Percentiles rank a stretch among this genome's conserved stretches.
phyloP scores from a whole-genome alignment of 768 basidiomycete species.

The Bullera alba region DNA sequence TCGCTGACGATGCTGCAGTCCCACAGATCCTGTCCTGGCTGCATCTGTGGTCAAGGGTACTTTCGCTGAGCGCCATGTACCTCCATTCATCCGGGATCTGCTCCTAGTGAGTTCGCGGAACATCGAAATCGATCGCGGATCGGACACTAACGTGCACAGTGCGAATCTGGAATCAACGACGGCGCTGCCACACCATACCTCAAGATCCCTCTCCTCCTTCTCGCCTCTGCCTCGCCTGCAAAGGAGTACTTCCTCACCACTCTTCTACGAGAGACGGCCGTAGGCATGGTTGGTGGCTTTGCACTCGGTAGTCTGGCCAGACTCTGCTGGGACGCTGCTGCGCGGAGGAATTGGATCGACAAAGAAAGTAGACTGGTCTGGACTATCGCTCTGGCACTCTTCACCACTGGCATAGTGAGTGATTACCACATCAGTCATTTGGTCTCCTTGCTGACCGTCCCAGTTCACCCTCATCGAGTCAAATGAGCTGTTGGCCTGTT shows the following conservation, averaged over 20 bases:
- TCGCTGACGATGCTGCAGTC: slow-evolving; percentile 2
- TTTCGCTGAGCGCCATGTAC: slow-evolving; percentile 23
- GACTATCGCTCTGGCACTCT: slow-evolving; percentile 18
- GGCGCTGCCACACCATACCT: slow-evolving; percentile 19
- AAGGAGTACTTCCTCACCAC: slow-evolving; percentile 11
- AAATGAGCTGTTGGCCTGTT: slow-evolving; percentile 22
- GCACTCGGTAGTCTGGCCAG: background rate
- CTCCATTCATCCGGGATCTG: slow-evolving; percentile 21
- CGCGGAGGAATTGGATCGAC: slow-evolving; percentile 16
- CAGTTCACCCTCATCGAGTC: slow-evolving; percentile 14
- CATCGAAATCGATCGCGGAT: background rate
- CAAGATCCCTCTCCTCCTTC: slow-evolving; percentile 12
- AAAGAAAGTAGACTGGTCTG: slow-evolving; percentile 21
- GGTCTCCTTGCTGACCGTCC: background rate
- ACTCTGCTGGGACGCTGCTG: slow-evolving; percentile 7
- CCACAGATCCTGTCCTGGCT: slow-evolving; percentile 23
- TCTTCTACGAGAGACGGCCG: background rate
- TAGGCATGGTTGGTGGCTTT: background rate
- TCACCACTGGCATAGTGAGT: slow-evolving; percentile 16
- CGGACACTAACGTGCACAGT: background rate
- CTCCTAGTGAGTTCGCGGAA: slow-evolving; percentile 4
- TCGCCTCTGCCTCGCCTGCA: background rate
- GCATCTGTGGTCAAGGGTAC: slow-evolving; percentile 26
- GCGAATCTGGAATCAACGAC: slow-evolving; percentile 28
- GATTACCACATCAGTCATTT: background rate